Base-by-base conservation (phyloP, 2,329 filamentous ascomycete genomes). In the Massarina eburnea region DNA sequence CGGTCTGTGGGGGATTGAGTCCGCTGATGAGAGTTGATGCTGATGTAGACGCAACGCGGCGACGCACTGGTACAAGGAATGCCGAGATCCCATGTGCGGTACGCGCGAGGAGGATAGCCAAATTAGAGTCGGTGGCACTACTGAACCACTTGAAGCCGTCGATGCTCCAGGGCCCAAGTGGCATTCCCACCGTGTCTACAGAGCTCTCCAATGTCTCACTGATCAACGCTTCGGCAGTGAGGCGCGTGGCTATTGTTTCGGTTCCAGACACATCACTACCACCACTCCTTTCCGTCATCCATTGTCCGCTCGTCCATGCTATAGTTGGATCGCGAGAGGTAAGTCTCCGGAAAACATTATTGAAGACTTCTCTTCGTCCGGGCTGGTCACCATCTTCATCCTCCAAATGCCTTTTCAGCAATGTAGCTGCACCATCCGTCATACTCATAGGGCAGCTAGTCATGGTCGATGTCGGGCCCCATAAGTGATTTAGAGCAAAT, bases 71-170 rank as follows among this genome's bases (percentile, higher is more conserved):
- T 1, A 83, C 83, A 30, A 81, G 78, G 65, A 90, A 90, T 1
- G 80, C 76, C 36, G 78, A 82, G 1, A 88, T 70, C 0, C 75
- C 73, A 2, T 73, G 72, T 0, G 67, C 62, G 0, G 82, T 86
- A 43, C 78, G 78, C 1, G 86, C 85, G 1, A 89, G 79, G 1
- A 88, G 68, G 4, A 89, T 72, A 0, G 81, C 74, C 76, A 86
- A 82, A 38, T 83, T 74, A 0, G 80, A 78, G 61, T 87, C 84
- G 0, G 83, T 87, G 0, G 84, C 84, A 3, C 77, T 82, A 30
- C 80, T 84, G 68, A 88, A 87, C 78, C 84, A 89, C 58, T 89
- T 88, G 75, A 88, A 88, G 0, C 86, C 86, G 26, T 74, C 76
- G 48, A 89, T 77, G 5, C 65, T 70, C 79, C 80, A 86, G 0